phyloP scores from a whole-genome alignment of 345 rosid species.

The Pistacia integerrima region DNA sequence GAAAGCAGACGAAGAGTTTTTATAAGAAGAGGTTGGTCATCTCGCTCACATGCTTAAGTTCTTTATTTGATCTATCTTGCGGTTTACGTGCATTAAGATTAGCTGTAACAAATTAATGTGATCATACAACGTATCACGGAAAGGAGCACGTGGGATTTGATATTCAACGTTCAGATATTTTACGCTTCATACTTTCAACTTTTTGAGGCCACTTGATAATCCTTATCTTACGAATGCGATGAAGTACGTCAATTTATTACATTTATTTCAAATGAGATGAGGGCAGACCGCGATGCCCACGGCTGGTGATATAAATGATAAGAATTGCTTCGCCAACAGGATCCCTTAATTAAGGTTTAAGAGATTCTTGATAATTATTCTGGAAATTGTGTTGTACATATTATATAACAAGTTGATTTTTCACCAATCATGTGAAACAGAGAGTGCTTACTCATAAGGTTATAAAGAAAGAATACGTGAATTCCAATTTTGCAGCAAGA shows the following conservation, averaged over 20 bases:
- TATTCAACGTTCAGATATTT: background rate
- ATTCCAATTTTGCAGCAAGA: background rate
- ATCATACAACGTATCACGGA: background rate
- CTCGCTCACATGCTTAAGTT: background rate
- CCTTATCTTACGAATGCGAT: background rate
- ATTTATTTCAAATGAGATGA: background rate
- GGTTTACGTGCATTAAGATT: conserved; percentile 20
- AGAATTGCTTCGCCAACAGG: conserved; percentile 7
- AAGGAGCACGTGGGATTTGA: background rate
- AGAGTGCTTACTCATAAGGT: background rate
- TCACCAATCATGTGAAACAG: conserved; percentile 18
- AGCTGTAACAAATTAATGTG: background rate
- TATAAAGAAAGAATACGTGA: background rate
- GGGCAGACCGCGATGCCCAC: conserved; percentile 18
- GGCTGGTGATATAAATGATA: background rate
- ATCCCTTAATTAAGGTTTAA: conserved; percentile 22
- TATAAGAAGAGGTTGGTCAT: conserved; percentile 24
- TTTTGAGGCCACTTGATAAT: background rate
- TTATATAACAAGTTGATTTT: background rate
- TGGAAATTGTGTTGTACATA: background rate
- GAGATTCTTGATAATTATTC: background rate
- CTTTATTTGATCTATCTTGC: conserved; percentile 10
- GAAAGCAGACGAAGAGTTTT: background rate
- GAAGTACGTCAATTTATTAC: background rate
- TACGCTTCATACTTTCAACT: background rate